These are phyloP conservation scores for Arxiozyma slooffiae DNA, from an alignment of 1,139 yeast species.

Conservation along the genomic window DNA sequence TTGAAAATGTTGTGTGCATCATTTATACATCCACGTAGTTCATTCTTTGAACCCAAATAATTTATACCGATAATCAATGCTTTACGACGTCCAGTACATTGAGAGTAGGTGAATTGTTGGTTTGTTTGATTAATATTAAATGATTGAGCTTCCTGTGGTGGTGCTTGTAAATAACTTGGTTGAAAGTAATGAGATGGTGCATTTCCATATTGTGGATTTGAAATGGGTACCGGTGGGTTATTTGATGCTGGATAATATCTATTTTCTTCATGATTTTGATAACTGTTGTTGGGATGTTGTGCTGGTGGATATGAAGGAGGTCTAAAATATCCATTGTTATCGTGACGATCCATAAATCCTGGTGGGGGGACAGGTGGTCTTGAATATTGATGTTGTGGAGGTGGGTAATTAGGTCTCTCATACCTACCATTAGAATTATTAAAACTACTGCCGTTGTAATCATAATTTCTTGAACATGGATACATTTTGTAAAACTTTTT, in stretches of 20 bases:
- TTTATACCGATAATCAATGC: constrained; percentile 83
- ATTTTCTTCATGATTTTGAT: background rate
- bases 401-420: constrained; percentile 2
- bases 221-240: constrained; percentile 11
- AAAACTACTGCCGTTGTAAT: constrained; percentile 10
- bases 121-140: constrained; percentile 10
- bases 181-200: constrained; percentile 14
- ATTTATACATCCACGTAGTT: constrained; percentile 78
- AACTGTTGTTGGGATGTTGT: background rate
- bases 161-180: constrained; percentile 16
- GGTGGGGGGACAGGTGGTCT: background rate
- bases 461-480: constrained; percentile 27
- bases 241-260: constrained; percentile 11
- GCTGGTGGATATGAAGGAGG: constrained; percentile 2
- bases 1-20: constrained; percentile 58
- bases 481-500: constrained; percentile 13
- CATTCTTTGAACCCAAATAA: constrained; percentile 64
- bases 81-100: constrained; percentile 66
- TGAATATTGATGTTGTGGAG: background rate
- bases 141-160: constrained; percentile 21
- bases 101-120: constrained; percentile 39
- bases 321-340: constrained; percentile 5
- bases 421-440: constrained; percentile 2
- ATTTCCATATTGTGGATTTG: constrained; percentile 7
- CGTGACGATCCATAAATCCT: constrained; percentile 8